Percentiles rank a stretch among this genome's conserved stretches.
Conservation (phyloP, 768 basidiomycete genomes). For the Chalciporus pseudorubinellus region DNA sequence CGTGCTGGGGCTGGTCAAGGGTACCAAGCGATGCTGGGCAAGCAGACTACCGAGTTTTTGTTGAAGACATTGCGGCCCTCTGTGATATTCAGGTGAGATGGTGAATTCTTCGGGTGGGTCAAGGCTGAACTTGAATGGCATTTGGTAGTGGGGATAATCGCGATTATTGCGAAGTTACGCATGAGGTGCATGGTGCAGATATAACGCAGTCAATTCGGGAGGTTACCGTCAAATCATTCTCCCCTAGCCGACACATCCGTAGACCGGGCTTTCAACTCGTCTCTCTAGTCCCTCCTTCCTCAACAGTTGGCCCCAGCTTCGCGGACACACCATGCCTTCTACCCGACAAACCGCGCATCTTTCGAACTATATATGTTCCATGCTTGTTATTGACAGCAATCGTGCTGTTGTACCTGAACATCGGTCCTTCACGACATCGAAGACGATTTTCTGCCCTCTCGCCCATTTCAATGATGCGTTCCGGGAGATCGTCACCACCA, state of each 20-base stretch:
- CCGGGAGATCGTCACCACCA: slow-evolving; percentile 21
- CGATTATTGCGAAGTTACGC: slow-evolving; percentile 81
- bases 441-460: slow-evolving; percentile 25
- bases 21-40: slow-evolving; percentile 80
- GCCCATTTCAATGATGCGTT: slow-evolving; percentile 34
- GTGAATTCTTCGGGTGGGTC: background rate
- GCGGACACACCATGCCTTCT: slow-evolving; percentile 72
- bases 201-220: slow-evolving; percentile 50
- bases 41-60: slow-evolving; percentile 73
- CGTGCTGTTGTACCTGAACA: slow-evolving; percentile 45
- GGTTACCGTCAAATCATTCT: slow-evolving; percentile 87
- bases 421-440: slow-evolving; percentile 21
- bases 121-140: too few species aligned
- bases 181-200: slow-evolving; percentile 37
- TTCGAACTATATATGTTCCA: slow-evolving; percentile 63
- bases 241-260: slow-evolving; percentile 66
- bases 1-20: slow-evolving; percentile 74
- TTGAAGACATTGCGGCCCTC: slow-evolving; percentile 63
- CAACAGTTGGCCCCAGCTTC: slow-evolving; percentile 41
- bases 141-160: slow-evolving; percentile 77
- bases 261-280: slow-evolving; percentile 85
- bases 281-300: slow-evolving; percentile 49
- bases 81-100: slow-evolving; percentile 65
- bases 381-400: slow-evolving; percentile 54
- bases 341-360: slow-evolving; percentile 67